phyloP scores from a whole-genome alignment of 495 filamentous ascomycete species.

The Lichenothelia convexa region DNA sequence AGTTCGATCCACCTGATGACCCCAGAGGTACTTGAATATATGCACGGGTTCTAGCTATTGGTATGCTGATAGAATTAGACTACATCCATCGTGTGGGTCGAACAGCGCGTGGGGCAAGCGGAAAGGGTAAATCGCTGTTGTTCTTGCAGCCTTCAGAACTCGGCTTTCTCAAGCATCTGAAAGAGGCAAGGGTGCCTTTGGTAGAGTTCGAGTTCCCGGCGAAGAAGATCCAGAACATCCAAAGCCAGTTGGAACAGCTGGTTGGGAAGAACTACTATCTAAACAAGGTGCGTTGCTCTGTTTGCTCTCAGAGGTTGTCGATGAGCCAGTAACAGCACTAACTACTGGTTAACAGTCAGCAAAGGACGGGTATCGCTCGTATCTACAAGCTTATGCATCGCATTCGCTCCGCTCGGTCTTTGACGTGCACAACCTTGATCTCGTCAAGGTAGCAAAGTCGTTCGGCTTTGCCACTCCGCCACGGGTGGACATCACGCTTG shows the following conservation, averaged over 20 bases:
- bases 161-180: conserved; percentile 80
- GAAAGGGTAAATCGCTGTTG: conserved; percentile 68
- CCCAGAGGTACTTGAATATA: no score
- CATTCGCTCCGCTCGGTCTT: conserved; percentile 82
- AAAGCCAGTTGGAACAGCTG: conserved; percentile 83
- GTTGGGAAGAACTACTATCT: conserved; percentile 93
- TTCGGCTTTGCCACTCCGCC: conserved; percentile 87
- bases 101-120: conserved; percentile 71
- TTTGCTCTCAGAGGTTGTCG: neutral
- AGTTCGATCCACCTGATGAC: conserved; percentile 87
- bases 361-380: conserved; percentile 59
- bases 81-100: conserved; percentile 97
- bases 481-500: conserved; percentile 72
- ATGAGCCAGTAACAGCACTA: neutral
- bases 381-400: conserved; percentile 85
- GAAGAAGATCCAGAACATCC: conserved; percentile 69
- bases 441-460: conserved; percentile 81
- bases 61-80: no score
- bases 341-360: conserved; percentile 29
- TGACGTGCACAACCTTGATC: conserved; percentile 81
- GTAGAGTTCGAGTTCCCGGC: conserved; percentile 90
- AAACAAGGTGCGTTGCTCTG: conserved; percentile 65
- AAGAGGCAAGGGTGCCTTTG: conserved; percentile 79
- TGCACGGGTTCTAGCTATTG: no score
- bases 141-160: conserved; percentile 87